A percentile compares a stretch with the other conserved stretches of the same genome.
These are phyloP conservation scores for Kazachstania kunashirensis DNA, from an alignment of 805 yeast species.

Conservation along the genomic window DNA sequence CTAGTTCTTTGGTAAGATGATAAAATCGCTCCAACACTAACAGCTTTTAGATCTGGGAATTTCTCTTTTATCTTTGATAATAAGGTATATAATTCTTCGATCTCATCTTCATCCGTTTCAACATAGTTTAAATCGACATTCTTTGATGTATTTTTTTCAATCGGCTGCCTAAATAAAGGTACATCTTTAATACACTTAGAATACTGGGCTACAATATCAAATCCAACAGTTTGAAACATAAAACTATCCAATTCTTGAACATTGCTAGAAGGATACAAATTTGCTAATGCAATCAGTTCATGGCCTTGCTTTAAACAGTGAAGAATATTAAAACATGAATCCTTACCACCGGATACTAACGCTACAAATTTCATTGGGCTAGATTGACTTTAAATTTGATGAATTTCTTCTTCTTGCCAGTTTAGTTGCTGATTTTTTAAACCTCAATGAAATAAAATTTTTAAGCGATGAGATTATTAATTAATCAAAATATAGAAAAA, in stretches of 20 bases:
- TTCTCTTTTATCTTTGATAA: slow-evolving; percentile 37
- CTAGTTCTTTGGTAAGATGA: slow-evolving; percentile 93
- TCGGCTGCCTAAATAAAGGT: slow-evolving; percentile 66
- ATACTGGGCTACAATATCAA: slow-evolving; percentile 59
- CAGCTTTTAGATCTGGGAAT: slow-evolving; percentile 73
- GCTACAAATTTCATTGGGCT: slow-evolving; percentile 95
- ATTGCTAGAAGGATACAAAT: slow-evolving; percentile 53
- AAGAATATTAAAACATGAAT: slow-evolving; percentile 80
- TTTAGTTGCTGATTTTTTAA: too few relatives aligned
- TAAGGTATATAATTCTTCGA: slow-evolving; percentile 65
- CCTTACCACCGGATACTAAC: slow-evolving; percentile 90
- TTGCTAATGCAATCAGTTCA: slow-evolving; percentile 75
- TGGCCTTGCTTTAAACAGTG: slow-evolving; percentile 85
- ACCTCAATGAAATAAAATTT: too few relatives aligned
- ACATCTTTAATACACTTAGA: slow-evolving; percentile 54
- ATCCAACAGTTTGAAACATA: slow-evolving; percentile 98
- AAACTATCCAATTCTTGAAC: slow-evolving; percentile 79
- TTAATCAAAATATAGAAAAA: too few relatives aligned
- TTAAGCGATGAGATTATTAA: too few relatives aligned
- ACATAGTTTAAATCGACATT: slow-evolving; percentile 62
- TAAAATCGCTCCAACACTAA: slow-evolving; percentile 90
- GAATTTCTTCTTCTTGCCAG: too few relatives aligned
- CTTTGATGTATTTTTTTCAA: slow-evolving; percentile 47
- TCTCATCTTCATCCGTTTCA: slow-evolving; percentile 67
- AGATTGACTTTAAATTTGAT: too few relatives aligned